Evolutionary conservation across 768 basidiomycete species (phyloP).

Genomic region (Mycena latifolia): DNA sequence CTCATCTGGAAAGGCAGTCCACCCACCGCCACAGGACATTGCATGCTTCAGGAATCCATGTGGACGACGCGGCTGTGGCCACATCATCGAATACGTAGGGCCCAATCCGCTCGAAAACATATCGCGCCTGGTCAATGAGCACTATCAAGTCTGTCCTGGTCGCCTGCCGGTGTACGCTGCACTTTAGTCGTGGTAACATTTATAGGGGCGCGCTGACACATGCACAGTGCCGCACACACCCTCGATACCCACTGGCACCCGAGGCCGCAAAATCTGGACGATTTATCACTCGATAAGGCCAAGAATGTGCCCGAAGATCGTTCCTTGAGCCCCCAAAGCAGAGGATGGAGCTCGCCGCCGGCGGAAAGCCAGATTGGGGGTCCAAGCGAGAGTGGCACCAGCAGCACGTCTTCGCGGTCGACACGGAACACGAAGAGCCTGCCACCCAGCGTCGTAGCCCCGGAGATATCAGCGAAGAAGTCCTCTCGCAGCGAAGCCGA

Average conservation of each 20-base stretch:
- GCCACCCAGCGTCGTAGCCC: neutral
- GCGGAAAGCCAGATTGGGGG: neutral
- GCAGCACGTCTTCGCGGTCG: neutral
- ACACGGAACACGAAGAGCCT: neutral
- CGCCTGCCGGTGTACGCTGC: neutral
- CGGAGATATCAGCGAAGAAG: neutral
- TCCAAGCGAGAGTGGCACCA: conserved; percentile 6
- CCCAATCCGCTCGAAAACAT: conserved; percentile 15
- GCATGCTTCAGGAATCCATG: conserved; percentile 1
- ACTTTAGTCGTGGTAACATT: neutral
- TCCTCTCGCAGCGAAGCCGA: conserved; percentile 5
- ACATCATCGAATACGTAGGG: conserved; percentile 16
- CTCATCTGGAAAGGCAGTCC: neutral
- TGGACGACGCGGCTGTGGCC: conserved; percentile 14
- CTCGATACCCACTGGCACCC: neutral
- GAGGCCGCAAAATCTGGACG: neutral
- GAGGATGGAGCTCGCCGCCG: neutral
- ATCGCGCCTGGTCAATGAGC: conserved; percentile 8
- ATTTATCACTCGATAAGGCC: neutral
- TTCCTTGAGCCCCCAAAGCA: neutral
- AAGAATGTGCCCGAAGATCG: neutral
- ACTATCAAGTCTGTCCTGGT: conserved; percentile 2
- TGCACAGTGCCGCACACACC: neutral
- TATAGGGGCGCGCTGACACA: neutral
- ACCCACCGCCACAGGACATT: neutral